Evolutionary conservation across 176 grass and related monocot genomes (phyloP), one percentile per base, ranked within the genome.

Genomic region (Zoysia pacifica): DNA sequence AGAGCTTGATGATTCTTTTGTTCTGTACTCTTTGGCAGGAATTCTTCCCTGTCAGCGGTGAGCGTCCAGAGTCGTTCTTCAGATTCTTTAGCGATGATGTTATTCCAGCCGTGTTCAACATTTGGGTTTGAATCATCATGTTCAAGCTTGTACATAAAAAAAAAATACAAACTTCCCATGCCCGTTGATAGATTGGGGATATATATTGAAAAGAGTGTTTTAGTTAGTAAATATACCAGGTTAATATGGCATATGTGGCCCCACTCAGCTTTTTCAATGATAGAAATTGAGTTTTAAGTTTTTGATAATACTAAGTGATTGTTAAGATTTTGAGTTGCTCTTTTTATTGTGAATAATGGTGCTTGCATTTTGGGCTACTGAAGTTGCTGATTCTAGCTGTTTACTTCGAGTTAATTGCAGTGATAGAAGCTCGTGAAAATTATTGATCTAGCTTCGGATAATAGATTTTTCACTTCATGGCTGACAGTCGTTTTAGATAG

Each of bases 41-140:
- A 36, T 94, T 85, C 85, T 91, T 67, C 74, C 86, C 70, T 2
- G 70, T 86, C 9, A 87, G 91, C 2, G 90, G 86, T 37, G 54
- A 84, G 12, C 70, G 48, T 2, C 82, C 85, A 7, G 55, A 90
- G 64, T 88, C 87, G 0, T 94, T 90, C 67, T 90, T 85, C 68
- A 77, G 76, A 44, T 86, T 80, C 45, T 97, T 94, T 59, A 97
- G 91, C 74, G 71, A 91, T 43, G 86, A 93, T 16, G 87, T 93
- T 9, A 56, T 93, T 7, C 86, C 85, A 82, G 91, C 87, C 19
- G 85, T 89, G 50, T 97, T 97, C 72, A 90, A 97, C 53, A 89
- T 97, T 49, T 3, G 84, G 28, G 28, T 28, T 28, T 28, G 28
- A 28, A 28, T 28, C 28, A 28, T 28, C 28, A 28, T 1, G 2